Conservation (phyloP, 2,329 filamentous ascomycete genomes). For the Cytospora chrysosperma region DNA sequence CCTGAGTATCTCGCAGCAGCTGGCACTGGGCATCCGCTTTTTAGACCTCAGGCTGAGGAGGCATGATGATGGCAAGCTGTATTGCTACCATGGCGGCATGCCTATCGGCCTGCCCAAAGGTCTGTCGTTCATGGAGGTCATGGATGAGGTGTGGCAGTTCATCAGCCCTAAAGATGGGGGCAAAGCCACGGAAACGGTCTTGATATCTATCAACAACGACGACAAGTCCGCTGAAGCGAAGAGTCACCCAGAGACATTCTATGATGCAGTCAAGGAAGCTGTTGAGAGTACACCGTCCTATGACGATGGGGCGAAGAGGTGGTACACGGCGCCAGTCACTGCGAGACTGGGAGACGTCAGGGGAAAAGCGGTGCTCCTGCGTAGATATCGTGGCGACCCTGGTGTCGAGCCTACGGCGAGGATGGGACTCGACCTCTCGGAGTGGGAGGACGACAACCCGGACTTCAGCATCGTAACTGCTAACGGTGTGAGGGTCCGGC, state of each 20-base stretch:
- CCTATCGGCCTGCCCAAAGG: conserved; percentile 64
- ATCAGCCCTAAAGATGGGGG: conserved; percentile 45
- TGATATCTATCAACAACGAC: conserved; percentile 69
- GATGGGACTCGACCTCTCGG: conserved; percentile 38
- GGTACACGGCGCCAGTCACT: conserved; percentile 60
- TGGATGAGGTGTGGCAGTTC: conserved; percentile 59
- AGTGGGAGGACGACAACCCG: conserved; percentile 66
- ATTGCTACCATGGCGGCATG: conserved; percentile 70
- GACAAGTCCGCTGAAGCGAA: conserved; percentile 61
- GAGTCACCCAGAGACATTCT: conserved; percentile 38
- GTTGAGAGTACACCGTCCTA: conserved; percentile 40
- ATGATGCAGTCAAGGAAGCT: conserved; percentile 53
- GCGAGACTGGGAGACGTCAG: conserved; percentile 58
- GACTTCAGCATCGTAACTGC: conserved; percentile 50
- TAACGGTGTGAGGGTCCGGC: conserved; percentile 37
- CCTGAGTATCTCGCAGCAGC: conserved; percentile 59
- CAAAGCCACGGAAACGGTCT: conserved; percentile 61
- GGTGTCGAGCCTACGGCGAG: conserved; percentile 32
- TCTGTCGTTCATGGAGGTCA: conserved; percentile 60
- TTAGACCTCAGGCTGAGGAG: conserved; percentile 62
- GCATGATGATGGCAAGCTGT: conserved; percentile 46
- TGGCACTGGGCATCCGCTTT: conserved; percentile 71
- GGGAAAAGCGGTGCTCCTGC: conserved; percentile 66
- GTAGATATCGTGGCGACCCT: conserved; percentile 54
- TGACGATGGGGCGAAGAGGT: conserved; percentile 41